These are phyloP conservation scores for Tubosaeta sp. DNA, from an alignment of 768 basidiomycete species.

Conservation along the genomic window DNA sequence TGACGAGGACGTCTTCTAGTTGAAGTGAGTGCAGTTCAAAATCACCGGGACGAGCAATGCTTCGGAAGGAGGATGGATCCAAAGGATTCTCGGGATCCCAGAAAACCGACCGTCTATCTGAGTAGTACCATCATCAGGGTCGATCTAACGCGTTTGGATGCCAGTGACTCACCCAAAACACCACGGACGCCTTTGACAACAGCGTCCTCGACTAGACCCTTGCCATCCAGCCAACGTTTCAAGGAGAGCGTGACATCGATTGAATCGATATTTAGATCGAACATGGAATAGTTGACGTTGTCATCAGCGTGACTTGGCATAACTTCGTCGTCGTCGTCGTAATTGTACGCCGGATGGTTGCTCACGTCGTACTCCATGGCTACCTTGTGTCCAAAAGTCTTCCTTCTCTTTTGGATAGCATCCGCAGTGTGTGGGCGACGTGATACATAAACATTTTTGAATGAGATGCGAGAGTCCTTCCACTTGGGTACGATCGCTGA, in stretches of 20 bases:
- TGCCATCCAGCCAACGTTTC: slow-evolving; percentile 91
- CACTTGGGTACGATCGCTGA: slow-evolving; percentile 97
- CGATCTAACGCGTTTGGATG: background rate
- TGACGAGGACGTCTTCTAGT: slow-evolving; percentile 89
- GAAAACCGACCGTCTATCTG: slow-evolving; percentile 82
- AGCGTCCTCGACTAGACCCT: slow-evolving; percentile 87
- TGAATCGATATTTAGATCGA: slow-evolving; percentile 90
- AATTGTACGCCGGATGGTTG: slow-evolving; percentile 69
- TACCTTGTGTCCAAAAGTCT: slow-evolving; percentile 43
- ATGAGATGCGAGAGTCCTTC: slow-evolving; percentile 93
- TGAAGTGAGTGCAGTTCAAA: slow-evolving; percentile 89
- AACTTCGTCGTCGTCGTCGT: slow-evolving; percentile 55
- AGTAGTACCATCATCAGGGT: background rate
- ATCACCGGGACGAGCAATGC: slow-evolving; percentile 69
- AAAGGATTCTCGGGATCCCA: slow-evolving; percentile 83
- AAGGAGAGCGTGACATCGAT: slow-evolving; percentile 94
- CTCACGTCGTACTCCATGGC: slow-evolving; percentile 74
- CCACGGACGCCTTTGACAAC: slow-evolving; percentile 93
- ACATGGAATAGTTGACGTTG: slow-evolving; percentile 79
- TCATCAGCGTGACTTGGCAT: slow-evolving; percentile 38
- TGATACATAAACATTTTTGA: slow-evolving; percentile 95
- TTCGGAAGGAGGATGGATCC: slow-evolving; percentile 79
- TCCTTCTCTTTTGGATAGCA: slow-evolving; percentile 14
- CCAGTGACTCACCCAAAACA: slow-evolving; percentile 62
- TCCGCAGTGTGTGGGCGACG: slow-evolving; percentile 51